A percentile compares a stretch with the other conserved stretches of the same genome.
phyloP scores from a whole-genome alignment of 2,329 filamentous ascomycete species.

The Diplodia sapinea region DNA sequence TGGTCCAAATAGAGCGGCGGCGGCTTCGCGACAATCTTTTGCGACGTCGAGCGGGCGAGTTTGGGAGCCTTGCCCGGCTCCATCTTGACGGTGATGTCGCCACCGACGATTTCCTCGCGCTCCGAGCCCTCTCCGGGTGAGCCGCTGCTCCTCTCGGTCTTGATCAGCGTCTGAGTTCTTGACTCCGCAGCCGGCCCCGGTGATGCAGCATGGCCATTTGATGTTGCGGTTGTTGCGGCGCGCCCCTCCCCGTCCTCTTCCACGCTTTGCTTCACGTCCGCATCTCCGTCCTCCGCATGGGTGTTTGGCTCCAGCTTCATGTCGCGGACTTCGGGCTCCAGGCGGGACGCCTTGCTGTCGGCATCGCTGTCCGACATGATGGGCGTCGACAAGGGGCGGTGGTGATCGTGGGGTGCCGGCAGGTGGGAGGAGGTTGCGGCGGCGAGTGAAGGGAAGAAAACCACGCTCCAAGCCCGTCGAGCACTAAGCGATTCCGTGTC shows the following conservation, averaged over 20 bases:
- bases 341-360: constrained; percentile 44
- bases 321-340: constrained; percentile 53
- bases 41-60: constrained; percentile 73
- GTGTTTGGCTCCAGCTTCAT: constrained; percentile 54
- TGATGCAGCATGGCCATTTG: constrained; percentile 35
- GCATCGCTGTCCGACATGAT: constrained; percentile 49
- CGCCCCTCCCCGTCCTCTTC: constrained; percentile 37
- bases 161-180: constrained; percentile 33
- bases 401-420: constrained; percentile 30
- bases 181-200: constrained; percentile 32
- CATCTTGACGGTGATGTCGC: constrained; percentile 66
- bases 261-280: constrained; percentile 39
- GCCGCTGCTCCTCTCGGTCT: constrained; percentile 40
- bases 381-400: constrained; percentile 29
- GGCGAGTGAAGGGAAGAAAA: constrained; percentile 36
- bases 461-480: constrained; percentile 31
- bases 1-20: constrained; percentile 74
- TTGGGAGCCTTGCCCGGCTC: constrained; percentile 72
- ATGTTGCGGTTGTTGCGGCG: constrained; percentile 33
- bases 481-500: constrained; percentile 41
- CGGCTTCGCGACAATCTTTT: constrained; percentile 69
- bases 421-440: constrained; percentile 38
- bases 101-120: constrained; percentile 62
- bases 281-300: constrained; percentile 34
- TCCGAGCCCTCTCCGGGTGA: constrained; percentile 49